Base-by-base conservation (phyloP, 805 yeast genomes). In the Torulaspora microellipsoides region DNA sequence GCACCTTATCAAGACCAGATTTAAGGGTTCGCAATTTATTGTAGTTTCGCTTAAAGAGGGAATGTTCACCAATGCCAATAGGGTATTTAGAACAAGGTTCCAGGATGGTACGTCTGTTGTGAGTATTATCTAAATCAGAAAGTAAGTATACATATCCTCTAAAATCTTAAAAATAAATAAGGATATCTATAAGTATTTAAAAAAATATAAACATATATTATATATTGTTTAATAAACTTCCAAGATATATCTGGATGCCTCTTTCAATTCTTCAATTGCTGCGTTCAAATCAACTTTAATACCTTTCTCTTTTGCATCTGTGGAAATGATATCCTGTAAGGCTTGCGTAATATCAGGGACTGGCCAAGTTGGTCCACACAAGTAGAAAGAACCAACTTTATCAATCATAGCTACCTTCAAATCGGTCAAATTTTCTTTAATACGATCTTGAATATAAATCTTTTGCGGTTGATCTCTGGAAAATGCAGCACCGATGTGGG, bases 341-440 rank as follows among this genome's bases (percentile, higher is more conserved):
- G 96, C 95, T 34, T 83, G 84, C 41, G 96, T 85, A 57, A 91
- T 85, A 65, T 90, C 96, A 9, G 98, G 96, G 60, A 91, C 97
- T 28, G 98, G 98, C 98, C 98, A 91, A 2, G 97, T 91, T 34
- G 98, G 98, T 50, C 98, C 98, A 80, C 98, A 91, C 64, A 91
- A 75, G 71, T 91, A 91, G 78, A 91, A 91, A 20, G 89, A 82
- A 45, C 98, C 98, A 45, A 82, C 71, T 69, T 89, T 76, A 51
- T 72, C 69, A 34, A 81, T 83, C 66, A 91, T 79, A 39, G 96
- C 90, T 34, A 80, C 85, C 37, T 85, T 84, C 66, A 91, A 75
- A 34, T 78, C 83, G 40, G 72, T 75, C 58, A 87, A 69, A 46
- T 80, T 77, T 64, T 88, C 87, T 60, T 89, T 78, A 64, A 91